phyloP scores from a whole-genome alignment of 768 basidiomycete genomes.

The Leccinum olivaceopallidum region DNA sequence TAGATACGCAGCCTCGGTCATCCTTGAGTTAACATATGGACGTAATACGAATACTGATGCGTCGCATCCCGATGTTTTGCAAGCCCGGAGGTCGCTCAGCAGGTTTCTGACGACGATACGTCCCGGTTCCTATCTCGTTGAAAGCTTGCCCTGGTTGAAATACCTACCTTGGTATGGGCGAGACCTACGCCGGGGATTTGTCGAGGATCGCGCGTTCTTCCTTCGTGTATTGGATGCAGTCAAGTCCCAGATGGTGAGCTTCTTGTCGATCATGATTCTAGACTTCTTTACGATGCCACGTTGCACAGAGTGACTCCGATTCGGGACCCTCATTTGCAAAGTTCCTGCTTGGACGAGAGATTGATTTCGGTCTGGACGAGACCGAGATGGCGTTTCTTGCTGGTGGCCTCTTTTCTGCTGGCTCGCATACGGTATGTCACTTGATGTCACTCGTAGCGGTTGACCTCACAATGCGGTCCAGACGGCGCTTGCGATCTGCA shows the following conservation, averaged over 20 bases:
- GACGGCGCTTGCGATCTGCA: conserved; percentile 51
- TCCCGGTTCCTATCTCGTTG: conserved; percentile 36
- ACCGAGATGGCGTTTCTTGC: conserved; percentile 57
- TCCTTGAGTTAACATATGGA: conserved; percentile 23
- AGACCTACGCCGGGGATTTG: conserved; percentile 51
- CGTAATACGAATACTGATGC: conserved; percentile 14
- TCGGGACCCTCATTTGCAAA: conserved; percentile 50
- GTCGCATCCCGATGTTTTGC: conserved; percentile 19
- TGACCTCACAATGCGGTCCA: conserved; percentile 3
- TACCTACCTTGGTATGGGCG: conserved; percentile 63
- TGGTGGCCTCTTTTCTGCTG: conserved; percentile 58
- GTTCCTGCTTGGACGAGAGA: conserved; percentile 51
- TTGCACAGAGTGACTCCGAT: conserved; percentile 16
- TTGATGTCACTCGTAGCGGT: background rate
- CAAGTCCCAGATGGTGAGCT: conserved; percentile 40
- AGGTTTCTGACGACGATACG: conserved; percentile 25
- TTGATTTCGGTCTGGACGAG: conserved; percentile 48
- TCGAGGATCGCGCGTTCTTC: conserved; percentile 49
- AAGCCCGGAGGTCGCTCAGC: conserved; percentile 20
- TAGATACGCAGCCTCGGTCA: conserved; percentile 20
- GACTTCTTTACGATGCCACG: background rate
- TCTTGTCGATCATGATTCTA: background rate
- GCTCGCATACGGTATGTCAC: conserved; percentile 46
- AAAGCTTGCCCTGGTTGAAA: conserved; percentile 32
- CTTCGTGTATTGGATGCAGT: conserved; percentile 46